These are phyloP conservation scores for Onygenales sp. DNA, from an alignment of 2,329 filamentous ascomycete species.

Conservation along the genomic window DNA sequence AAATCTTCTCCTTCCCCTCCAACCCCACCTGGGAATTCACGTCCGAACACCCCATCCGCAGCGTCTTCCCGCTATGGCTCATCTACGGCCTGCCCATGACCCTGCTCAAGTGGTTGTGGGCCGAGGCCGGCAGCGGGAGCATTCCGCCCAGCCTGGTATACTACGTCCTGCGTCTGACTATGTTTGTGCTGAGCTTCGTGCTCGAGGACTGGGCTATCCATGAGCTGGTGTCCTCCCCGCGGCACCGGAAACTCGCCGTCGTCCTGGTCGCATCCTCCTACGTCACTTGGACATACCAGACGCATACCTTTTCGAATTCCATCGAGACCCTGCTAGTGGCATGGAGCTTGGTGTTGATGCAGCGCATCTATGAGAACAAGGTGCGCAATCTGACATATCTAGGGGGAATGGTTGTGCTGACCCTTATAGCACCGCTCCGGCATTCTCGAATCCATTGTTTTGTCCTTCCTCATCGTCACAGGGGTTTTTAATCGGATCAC, in stretches of 20 bases:
- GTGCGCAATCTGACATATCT: slow-evolving; percentile 40
- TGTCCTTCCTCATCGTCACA: slow-evolving; percentile 73
- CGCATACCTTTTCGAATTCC: slow-evolving; percentile 96
- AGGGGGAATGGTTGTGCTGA: slow-evolving; percentile 4
- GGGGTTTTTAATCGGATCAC: slow-evolving; percentile 96
- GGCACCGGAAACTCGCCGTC: slow-evolving; percentile 62
- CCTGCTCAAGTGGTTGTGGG: slow-evolving; percentile 83
- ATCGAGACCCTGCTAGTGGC: slow-evolving; percentile 86
- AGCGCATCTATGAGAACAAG: slow-evolving; percentile 70
- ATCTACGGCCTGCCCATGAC: slow-evolving; percentile 92
- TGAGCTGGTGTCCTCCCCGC: slow-evolving; percentile 71
- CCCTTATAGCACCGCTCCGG: slow-evolving; percentile 58
- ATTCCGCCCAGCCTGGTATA: slow-evolving; percentile 75
- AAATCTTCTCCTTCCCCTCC: slow-evolving; percentile 86
- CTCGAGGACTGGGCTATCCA: slow-evolving; percentile 96
- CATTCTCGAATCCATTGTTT: slow-evolving; percentile 62
- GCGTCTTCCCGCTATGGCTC: slow-evolving; percentile 93
- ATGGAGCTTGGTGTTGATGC: slow-evolving; percentile 87
- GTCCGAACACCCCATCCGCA: slow-evolving; percentile 76
- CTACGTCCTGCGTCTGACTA: slow-evolving; percentile 76
- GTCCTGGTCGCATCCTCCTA: slow-evolving; percentile 90
- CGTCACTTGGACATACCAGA: slow-evolving; percentile 98
- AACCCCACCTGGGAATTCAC: slow-evolving; percentile 95
- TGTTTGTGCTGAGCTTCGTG: slow-evolving; percentile 94
- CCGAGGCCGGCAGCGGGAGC: slow-evolving; percentile 67